Base-by-base conservation (phyloP, 768 basidiomycete genomes). In the Boletellus ananas region DNA sequence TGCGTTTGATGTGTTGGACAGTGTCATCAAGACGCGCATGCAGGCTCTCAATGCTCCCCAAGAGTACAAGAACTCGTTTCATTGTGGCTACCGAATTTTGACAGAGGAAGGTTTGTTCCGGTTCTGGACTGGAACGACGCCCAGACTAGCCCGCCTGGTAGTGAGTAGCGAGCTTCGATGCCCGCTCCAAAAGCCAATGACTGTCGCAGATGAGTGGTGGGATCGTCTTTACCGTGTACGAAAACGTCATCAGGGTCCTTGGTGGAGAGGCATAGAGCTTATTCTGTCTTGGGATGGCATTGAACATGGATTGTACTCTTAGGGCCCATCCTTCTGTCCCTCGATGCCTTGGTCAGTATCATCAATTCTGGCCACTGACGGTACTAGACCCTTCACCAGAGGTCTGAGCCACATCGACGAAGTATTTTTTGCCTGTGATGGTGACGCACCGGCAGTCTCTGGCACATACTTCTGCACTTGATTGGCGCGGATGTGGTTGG, bases 21-120 rank as follows among this genome's bases (percentile, higher is more conserved):
- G 93, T 63, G 94, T 97, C 27, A 82, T 98, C 70, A 99, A 98
- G 72, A 98, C 96, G 11, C 83, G 95, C 21, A 99, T 98, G 96
- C 96, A 99, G 69, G 85, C 91, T 6, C 76, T 99, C 10, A 79
- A 81, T 49, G 96, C 95, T 1, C 76, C 80, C 10, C 70, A 75
- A 20, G 85, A 93, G 52, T 99, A 98, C 65, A 82, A 85, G 34
- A 97, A 99, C 62, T 85, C 94, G 3, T 89, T 97, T 72, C 94
- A 98, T 60, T 98, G 95, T 59, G 94, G 85, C 5, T 95, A 96
- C 62, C 79, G 94, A 40, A 94, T 97, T 63, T 84, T 92, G 56
- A 92, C 85, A 0, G 95, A 98, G 67, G 94, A 98, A 62, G 96
- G 96, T 3, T 57, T 96, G 7, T 59, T 82, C n/a, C 79, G 87